Base-by-base conservation (phyloP, 805 yeast species). In the Starmerella stellata region DNA sequence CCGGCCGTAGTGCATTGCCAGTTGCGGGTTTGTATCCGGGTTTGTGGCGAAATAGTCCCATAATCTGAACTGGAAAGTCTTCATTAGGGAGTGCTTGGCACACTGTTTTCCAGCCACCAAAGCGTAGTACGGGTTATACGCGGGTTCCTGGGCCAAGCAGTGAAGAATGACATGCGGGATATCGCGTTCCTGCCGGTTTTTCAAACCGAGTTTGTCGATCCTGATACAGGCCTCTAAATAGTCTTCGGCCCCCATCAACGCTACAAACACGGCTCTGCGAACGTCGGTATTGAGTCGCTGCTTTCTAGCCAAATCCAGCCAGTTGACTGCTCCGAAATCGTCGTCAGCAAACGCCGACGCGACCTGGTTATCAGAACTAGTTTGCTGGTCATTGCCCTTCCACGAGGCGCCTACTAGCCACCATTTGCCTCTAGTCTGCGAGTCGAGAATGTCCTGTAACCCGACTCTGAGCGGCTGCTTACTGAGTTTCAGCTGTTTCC, bases 401-500 rank as follows among this genome's bases (percentile, higher is more conserved):
- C 95, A 90, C 0, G 98, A 94, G 1, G 96, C 80, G 36, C 99
- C 99, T 23, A 90, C 87, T 24, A 90, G 64, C 99, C 99, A 90
- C 99, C 99, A 90, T 58, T 87, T 90, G 41, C 99, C 99, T 46
- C 74, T 72, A 1, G 76, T 70, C 13, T 76, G 79, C 19, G 81
- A 67, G 44, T 70, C 72, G 36, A 70, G 72, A 41, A 90, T 82
- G 60, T 90, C 99, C 34, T 72, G 75, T 17, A 87, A 61, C 2
- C 80, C 62, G 0, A 90, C 96, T 47, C 79, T 82, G 20, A 90
- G 65, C 2, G 98, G 79, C 39, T 90, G 96, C 15, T 39, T 46
- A 13, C 14, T 14, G 17, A 20, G 19, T 16, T 30, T 37, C 32
- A 80, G 55, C 37, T 66, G 68, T 54, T 79, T 80, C 48, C 70